Conservation (phyloP, 257 asterid species). For the Handroanthus guayacan region DNA sequence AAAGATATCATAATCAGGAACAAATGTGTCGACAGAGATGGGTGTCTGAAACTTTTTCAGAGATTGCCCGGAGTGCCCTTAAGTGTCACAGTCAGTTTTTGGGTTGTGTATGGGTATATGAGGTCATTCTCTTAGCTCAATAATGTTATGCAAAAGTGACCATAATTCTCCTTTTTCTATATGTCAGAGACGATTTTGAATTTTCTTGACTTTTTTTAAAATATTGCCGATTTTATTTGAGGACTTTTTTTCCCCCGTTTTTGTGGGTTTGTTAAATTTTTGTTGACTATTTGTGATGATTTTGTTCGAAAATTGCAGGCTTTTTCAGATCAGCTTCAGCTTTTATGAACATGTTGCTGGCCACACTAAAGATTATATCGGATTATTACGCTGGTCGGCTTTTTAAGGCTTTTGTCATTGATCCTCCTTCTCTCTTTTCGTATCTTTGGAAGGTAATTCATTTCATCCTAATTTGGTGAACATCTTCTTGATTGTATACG, state of each 20-base stretch:
- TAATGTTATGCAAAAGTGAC: constrained; percentile 49
- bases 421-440: constrained; percentile 88
- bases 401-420: constrained; percentile 83
- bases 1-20: constrained; percentile 31
- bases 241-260: constrained; percentile 6
- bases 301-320: constrained; percentile 62
- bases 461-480: neutral
- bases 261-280: constrained; percentile 35
- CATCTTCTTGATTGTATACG: neutral
- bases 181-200: constrained; percentile 54
- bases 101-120: constrained; percentile 46
- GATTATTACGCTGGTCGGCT: constrained; percentile 86
- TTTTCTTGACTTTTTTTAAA: constrained; percentile 39
- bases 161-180: constrained; percentile 50
- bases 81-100: constrained; percentile 56
- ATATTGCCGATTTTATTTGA: constrained; percentile 29
- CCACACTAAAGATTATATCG: constrained; percentile 74
- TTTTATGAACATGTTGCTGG: constrained; percentile 80
- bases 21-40: constrained; percentile 47
- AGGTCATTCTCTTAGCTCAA: constrained; percentile 38
- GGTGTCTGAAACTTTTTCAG: constrained; percentile 46
- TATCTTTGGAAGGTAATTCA: constrained; percentile 92
- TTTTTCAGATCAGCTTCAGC: constrained; percentile 96
- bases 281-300: constrained; percentile 42
- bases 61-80: constrained; percentile 71